Evolutionary conservation across 805 yeast species (phyloP).

Genomic region (Priceomyces castillae): DNA sequence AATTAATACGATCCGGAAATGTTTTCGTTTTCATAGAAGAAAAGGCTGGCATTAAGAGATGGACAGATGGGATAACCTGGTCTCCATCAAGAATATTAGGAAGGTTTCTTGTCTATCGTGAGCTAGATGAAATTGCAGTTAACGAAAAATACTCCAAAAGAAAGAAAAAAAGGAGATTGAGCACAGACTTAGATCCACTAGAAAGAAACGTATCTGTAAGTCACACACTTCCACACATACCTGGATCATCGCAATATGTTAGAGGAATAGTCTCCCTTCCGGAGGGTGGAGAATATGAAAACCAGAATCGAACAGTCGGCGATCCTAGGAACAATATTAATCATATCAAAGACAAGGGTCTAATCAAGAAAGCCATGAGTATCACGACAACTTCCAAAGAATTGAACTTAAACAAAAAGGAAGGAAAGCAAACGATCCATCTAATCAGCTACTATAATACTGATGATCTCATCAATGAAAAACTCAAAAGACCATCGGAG

Average conservation of each 20-base stretch:
- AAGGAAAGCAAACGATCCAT: constrained; percentile 54
- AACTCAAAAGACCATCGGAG: constrained; percentile 56
- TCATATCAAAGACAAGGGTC: constrained; percentile 67
- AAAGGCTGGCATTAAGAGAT: constrained; percentile 77
- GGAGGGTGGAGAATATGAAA: background rate
- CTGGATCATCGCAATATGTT: background rate
- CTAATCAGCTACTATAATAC: constrained; percentile 76
- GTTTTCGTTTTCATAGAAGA: constrained; percentile 85
- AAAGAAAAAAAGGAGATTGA: constrained; percentile 26
- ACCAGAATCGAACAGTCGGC: constrained; percentile 27
- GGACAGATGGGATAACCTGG: constrained; percentile 98
- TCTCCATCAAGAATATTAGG: constrained; percentile 87
- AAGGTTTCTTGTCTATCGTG: constrained; percentile 79
- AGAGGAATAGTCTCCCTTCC: constrained; percentile 2
- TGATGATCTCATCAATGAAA: constrained; percentile 63
- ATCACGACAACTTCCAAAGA: constrained; percentile 46
- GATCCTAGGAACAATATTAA: constrained; percentile 31
- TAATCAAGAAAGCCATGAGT: constrained; percentile 80
- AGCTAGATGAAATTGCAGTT: constrained; percentile 43
- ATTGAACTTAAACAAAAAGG: constrained; percentile 22
- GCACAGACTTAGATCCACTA: constrained; percentile 7
- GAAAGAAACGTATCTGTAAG: background rate
- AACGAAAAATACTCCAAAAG: constrained; percentile 45
- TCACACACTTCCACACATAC: constrained; percentile 2
- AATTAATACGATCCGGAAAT: constrained; percentile 69